These are phyloP conservation scores for Penicillium argentinense DNA, from an alignment of 495 filamentous ascomycete genomes.

Conservation along the genomic window DNA sequence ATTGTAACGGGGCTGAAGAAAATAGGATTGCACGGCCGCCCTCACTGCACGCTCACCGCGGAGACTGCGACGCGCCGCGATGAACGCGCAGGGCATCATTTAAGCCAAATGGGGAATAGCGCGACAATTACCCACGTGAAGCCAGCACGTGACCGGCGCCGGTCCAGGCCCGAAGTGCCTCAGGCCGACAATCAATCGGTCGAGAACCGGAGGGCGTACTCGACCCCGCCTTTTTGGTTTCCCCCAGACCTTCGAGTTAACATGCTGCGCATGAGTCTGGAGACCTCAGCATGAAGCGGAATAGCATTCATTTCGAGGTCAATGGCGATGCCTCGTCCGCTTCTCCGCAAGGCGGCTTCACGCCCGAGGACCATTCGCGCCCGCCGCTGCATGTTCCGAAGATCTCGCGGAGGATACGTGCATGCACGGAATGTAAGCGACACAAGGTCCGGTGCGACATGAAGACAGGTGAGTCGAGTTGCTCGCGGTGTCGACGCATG, in stretches of 20 bases:
- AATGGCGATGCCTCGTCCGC: slow-evolving; percentile 44
- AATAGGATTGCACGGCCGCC: too few species aligned
- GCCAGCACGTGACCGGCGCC: slow-evolving; percentile 20
- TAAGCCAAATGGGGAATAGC: slow-evolving; percentile 30
- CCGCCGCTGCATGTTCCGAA: slow-evolving; percentile 43
- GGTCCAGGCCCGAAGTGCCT: slow-evolving; percentile 12
- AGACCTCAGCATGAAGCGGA: slow-evolving; percentile 43
- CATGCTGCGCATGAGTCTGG: slow-evolving; percentile 21
- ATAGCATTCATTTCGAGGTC: slow-evolving; percentile 44
- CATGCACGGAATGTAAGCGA: slow-evolving; percentile 55
- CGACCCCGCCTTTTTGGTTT: slow-evolving; percentile 32
- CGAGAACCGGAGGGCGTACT: slow-evolving; percentile 18
- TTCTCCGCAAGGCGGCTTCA: slow-evolving; percentile 32
- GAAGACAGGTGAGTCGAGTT: slow-evolving; percentile 44
- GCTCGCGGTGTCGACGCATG: slow-evolving; percentile 51
- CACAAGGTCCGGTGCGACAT: slow-evolving; percentile 56
- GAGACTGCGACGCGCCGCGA: slow-evolving; percentile 27
- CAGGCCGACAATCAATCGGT: slow-evolving; percentile 17
- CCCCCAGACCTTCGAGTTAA: too few species aligned
- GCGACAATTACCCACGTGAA: too few species aligned
- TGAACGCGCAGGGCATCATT: slow-evolving; percentile 30
- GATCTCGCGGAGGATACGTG: slow-evolving; percentile 57
- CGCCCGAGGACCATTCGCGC: slow-evolving; percentile 34
- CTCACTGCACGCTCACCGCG: too few species aligned
- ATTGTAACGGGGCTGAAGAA: too few species aligned